Evolutionary conservation across 441 rosid species (phyloP), one percentile per base, ranked within the genome.

Genomic region (Mallotus repandus): DNA sequence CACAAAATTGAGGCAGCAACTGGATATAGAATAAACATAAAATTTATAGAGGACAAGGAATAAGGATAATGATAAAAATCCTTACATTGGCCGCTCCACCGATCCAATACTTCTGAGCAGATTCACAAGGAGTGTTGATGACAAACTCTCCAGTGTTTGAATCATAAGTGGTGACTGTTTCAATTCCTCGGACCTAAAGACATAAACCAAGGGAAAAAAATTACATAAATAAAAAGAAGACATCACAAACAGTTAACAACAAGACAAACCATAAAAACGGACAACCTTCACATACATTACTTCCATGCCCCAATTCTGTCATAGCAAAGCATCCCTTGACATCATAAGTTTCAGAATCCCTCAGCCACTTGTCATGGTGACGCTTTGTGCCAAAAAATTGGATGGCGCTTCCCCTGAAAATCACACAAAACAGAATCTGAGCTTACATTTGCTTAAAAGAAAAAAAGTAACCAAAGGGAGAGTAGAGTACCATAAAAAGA

Each of bases 71-170:
- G 32, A 29, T 29, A 38, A 58, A 58, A 77, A 63, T 46, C 48
- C 84, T 77, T 82, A 95, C 98, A n/a, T 87, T 85, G 67, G 94
- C 96, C 38, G 99, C 99, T 52, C 98, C 99, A 32, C 98, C 98
- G 53, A 95, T 95, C 99, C 99, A 95, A 75, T 92, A 95, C 80
- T 95, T 95, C 80, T 95, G 99, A 82, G 99, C 98, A 63, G 98
- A 91, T 85, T 94, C 98, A 81, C 89, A 91, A 70, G 97, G 98
- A 72, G 98, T 95, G 68, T 84, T 91, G 38, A 95, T 91, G 79
- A 95, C 80, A 87, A 95, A 95, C 78, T 95, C 99, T 29, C 77
- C 84, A 0, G 92, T 83, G 29, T 19, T 90, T 55, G 89, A 65
- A 77, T 95, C 98, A 82, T 93, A 95, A 7, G 89, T 91, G 21